Conservation (phyloP, 495 filamentous ascomycete species). For the Barbatosphaeria neglecta region DNA sequence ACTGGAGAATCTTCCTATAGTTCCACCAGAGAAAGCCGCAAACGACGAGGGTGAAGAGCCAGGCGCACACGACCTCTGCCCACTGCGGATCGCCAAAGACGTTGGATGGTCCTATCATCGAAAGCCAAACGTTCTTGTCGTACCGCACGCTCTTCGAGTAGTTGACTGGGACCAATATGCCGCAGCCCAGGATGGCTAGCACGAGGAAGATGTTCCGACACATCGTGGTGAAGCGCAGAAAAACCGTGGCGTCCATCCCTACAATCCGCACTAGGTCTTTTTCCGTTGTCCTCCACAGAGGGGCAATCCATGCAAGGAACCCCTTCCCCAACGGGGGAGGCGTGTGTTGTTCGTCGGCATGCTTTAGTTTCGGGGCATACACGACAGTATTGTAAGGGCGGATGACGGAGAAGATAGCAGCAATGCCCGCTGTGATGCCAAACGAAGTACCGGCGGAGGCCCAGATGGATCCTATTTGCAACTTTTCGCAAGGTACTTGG, state of each 20-base stretch:
- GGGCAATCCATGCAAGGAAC: slow-evolving; percentile 71
- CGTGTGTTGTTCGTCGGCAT: slow-evolving; percentile 82
- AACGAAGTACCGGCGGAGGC: slow-evolving; percentile 78
- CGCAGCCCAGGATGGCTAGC: slow-evolving; percentile 61
- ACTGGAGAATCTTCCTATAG: slow-evolving; percentile 56
- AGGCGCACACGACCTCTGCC: slow-evolving; percentile 74
- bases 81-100: slow-evolving; percentile 52
- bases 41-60: slow-evolving; percentile 63
- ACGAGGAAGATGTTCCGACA: slow-evolving; percentile 78
- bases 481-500: slow-evolving; percentile 6
- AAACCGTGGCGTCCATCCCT: slow-evolving; percentile 83
- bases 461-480: slow-evolving; percentile 43
- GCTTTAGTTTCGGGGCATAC: slow-evolving; percentile 88
- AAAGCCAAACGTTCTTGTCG: slow-evolving; percentile 39
- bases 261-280: slow-evolving; percentile 60
- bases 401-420: slow-evolving; percentile 73
- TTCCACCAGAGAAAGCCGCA: slow-evolving; percentile 82
- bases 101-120: slow-evolving; percentile 42
- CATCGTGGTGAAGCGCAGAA: slow-evolving; percentile 82
- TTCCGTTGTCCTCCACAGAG: slow-evolving; percentile 67
- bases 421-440: slow-evolving; percentile 56
- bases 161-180: slow-evolving; percentile 77
- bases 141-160: slow-evolving; percentile 37
- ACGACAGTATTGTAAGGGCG: slow-evolving; percentile 83
- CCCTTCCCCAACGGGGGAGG: slow-evolving; percentile 87